Evolutionary conservation across 2,329 filamentous ascomycete species (phyloP).

Genomic region (Colletotrichum simmondsii): DNA sequence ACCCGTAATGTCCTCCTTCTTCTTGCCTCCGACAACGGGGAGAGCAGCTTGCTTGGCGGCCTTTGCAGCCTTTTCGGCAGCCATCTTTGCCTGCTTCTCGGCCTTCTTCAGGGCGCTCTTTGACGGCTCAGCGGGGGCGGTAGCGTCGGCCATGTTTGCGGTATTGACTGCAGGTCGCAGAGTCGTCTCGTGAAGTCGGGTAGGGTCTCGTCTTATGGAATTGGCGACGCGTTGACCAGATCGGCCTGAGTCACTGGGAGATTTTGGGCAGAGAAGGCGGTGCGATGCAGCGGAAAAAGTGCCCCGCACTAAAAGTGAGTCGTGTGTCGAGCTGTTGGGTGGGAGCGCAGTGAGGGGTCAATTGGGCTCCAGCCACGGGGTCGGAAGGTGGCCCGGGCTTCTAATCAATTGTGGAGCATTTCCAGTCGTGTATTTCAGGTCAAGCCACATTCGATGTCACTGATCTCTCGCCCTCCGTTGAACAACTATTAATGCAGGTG

Average conservation of each 20-base stretch:
- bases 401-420: neutral
- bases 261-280: slow-evolving; percentile 32
- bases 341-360: slow-evolving; percentile 30
- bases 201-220: slow-evolving; percentile 21
- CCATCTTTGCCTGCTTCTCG: slow-evolving; percentile 71
- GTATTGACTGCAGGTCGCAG: slow-evolving; percentile 24
- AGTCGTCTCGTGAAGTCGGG: slow-evolving; percentile 9
- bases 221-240: slow-evolving; percentile 23
- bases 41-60: slow-evolving; percentile 66
- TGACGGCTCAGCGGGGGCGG: slow-evolving; percentile 50
- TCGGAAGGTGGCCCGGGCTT: neutral
- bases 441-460: neutral
- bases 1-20: slow-evolving; percentile 79
- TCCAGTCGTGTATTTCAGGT: neutral
- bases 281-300: slow-evolving; percentile 33
- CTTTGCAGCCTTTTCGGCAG: slow-evolving; percentile 71
- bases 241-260: slow-evolving; percentile 33
- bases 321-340: slow-evolving; percentile 29
- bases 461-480: no score
- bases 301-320: slow-evolving; percentile 35
- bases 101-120: slow-evolving; percentile 75
- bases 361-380: slow-evolving; percentile 31
- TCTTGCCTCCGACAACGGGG: slow-evolving; percentile 65
- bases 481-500: no score
- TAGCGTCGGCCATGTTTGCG: slow-evolving; percentile 36